phyloP scores from a whole-genome alignment of 75 land plant species.

The Pinus tabuliformis region DNA sequence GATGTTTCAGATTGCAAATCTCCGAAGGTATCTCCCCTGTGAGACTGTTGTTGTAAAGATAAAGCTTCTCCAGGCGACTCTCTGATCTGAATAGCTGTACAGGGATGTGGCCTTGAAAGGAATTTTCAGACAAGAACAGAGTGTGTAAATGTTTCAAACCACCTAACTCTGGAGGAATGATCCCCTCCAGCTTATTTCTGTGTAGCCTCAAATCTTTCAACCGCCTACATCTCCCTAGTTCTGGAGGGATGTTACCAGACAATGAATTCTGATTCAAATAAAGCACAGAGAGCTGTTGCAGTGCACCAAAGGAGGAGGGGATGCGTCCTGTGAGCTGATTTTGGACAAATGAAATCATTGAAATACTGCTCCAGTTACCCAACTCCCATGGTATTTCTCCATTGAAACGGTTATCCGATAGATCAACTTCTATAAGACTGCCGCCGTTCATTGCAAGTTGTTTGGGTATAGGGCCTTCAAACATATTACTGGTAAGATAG shows the following conservation, averaged over 20 bases:
- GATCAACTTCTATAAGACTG: constrained; percentile 13
- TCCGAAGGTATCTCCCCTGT: constrained; percentile 52
- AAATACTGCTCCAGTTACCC: constrained; percentile 49
- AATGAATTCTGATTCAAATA: constrained; percentile 46
- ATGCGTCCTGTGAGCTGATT: constrained; percentile 42
- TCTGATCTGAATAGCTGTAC: constrained; percentile 32
- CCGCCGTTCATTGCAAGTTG: constrained; percentile 18
- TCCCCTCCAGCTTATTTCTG: constrained; percentile 46
- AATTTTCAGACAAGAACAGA: constrained; percentile 39
- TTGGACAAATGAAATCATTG: constrained; percentile 20
- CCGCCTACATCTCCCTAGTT: constrained; percentile 42
- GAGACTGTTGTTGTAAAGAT: constrained; percentile 51
- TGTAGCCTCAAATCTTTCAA: constrained; percentile 24
- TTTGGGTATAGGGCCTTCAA: constrained; percentile 30
- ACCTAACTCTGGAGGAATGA: constrained; percentile 52
- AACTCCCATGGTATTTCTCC: constrained; percentile 46
- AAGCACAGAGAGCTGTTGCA: constrained; percentile 31
- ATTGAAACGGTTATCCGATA: constrained; percentile 39
- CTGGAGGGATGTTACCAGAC: constrained; percentile 51
- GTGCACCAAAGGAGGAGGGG: constrained; percentile 51
- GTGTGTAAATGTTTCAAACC: constrained; percentile 16
- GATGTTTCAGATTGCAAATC: constrained; percentile 35
- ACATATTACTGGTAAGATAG: constrained; percentile 25
- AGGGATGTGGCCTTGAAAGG: constrained; percentile 53
- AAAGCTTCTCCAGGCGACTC: constrained; percentile 22